Evolutionary conservation across 2,329 filamentous ascomycete genomes (phyloP), one percentile per base, ranked within the genome.

Genomic region (Ambrosiella xylebori): DNA sequence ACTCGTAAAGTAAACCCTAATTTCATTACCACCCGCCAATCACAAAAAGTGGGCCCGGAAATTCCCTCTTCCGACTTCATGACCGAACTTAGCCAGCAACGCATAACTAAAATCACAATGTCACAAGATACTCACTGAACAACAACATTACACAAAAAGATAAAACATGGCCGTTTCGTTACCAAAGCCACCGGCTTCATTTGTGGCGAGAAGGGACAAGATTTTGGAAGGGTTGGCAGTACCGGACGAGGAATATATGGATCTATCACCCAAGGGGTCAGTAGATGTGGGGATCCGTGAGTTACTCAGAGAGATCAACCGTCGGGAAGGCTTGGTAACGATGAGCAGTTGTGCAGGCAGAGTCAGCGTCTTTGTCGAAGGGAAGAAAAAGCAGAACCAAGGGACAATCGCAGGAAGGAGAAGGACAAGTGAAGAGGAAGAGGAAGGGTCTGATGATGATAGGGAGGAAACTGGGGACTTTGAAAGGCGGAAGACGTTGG

Each of bases 291-390:
- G 82, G 0, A 89, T 97, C 63, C 78, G 84, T 52, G 76, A 82
- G 19, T 73, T 96, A 57, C 89, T 97, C 61, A 76, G 77, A 55
- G 81, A 85, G 63, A 84, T 97, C 67, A 97, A 97, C 69, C 68
- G 65, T 1, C 66, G 84, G 5, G 77, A 82, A 1, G 88, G 87
- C 1, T 78, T 90, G 45, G 88, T 94, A 39, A 96, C 91, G 1
- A 96, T 90, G 2, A 95, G 89, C 70, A 95, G 89, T 69, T 97
- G 91, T 68, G 86, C 88, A 1, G 91, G 91, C 0, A 76, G 91
- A 56, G 79, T 94, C 52, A 90, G 86, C 63, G 86, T 96, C 3
- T 97, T 94, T 66, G 73, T 94, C 0, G 91, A 96, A 71, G 90
- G 90, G 7, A 53, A 54, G 45, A 58, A 58, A 0, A 73, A 72